Evolutionary conservation across 768 basidiomycete genomes (phyloP), one percentile per base, ranked within the genome.

Genomic region (Kwoniella dendrophila): DNA sequence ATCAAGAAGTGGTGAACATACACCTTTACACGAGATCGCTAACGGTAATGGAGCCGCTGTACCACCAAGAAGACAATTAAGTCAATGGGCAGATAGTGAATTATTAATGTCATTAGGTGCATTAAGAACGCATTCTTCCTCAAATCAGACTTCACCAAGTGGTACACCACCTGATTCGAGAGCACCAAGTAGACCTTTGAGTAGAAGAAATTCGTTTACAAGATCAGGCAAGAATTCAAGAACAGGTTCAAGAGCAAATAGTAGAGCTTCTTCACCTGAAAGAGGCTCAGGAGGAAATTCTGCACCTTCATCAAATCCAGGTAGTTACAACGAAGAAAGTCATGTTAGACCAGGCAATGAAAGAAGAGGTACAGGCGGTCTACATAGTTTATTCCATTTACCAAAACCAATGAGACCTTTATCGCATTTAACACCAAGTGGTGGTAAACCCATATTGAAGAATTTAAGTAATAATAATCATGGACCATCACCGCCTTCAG

Each of bases 81-180:
- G 60, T 54, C 87, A 90, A 54, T 90, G 88, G 86, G 85, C 91
- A 59, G 90, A 92, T 77, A 89, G 89, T 4, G 92, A 93, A 79
- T 83, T 95, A 2, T 81, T 93, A 51, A 81, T 88, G 16, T 88
- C 87, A 1, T 81, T 89, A 29, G 83, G 85, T 1, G 76, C 78
- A 24, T 70, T 80, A 16, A 72, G 75, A 0, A 55, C 72, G 12
- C 76, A 73, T 49, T 74, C n/a, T n/a, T n/a, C n/a, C n/a, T n/a
- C 77, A 0, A 51, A 49, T 43, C 50, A 62, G 1, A 67, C 65
- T 20, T 76, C 77, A 1, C 78, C 78, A 12, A 62, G 69, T 30
- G 71, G 62, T 1, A 77, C 79, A 0, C 79, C 81, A 1, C 70
- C 77, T 3, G 73, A 72, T 12, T 78, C 79, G 4, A 66, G 78